A percentile compares a stretch with the other conserved stretches of the same genome.
These are phyloP conservation scores for Cronartium ribicola DNA, from an alignment of 1,284 basidiomycete species.

Conservation along the genomic window DNA sequence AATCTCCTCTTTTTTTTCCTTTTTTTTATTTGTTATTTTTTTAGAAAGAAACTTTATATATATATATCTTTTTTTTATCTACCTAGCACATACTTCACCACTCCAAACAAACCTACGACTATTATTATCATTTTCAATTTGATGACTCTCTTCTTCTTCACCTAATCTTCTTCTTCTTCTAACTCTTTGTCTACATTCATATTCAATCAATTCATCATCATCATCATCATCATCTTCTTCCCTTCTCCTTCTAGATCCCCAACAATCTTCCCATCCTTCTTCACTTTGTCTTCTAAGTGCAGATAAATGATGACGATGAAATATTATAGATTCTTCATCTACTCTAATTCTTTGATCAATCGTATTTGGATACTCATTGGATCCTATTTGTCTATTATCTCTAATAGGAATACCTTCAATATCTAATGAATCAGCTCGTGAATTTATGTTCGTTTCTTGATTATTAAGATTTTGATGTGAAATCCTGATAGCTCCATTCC, in stretches of 20 bases:
- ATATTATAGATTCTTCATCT: background rate
- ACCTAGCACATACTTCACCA: background rate
- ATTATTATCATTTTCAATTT: background rate
- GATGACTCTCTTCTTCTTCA: background rate
- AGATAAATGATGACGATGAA: background rate
- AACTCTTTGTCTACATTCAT: background rate
- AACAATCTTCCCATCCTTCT: background rate
- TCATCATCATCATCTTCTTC: background rate
- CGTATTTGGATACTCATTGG: background rate
- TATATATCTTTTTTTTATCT: background rate
- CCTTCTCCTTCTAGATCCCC: background rate
- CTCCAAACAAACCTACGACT: background rate
- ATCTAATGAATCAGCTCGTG: background rate
- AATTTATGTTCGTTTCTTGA: background rate
- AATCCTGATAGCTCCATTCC: background rate
- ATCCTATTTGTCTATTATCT: background rate
- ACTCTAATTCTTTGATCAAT: background rate
- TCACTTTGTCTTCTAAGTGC: background rate
- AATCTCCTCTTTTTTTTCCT: background rate
- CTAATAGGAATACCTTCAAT: background rate
- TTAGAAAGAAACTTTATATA: background rate
- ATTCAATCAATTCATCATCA: background rate
- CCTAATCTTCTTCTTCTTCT: background rate
- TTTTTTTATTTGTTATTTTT: background rate
- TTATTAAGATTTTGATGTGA: background rate